Evolutionary conservation across 1,139 yeast genomes (phyloP), one percentile per base, ranked within the genome.

Genomic region (Suhomyces coccinellae): DNA sequence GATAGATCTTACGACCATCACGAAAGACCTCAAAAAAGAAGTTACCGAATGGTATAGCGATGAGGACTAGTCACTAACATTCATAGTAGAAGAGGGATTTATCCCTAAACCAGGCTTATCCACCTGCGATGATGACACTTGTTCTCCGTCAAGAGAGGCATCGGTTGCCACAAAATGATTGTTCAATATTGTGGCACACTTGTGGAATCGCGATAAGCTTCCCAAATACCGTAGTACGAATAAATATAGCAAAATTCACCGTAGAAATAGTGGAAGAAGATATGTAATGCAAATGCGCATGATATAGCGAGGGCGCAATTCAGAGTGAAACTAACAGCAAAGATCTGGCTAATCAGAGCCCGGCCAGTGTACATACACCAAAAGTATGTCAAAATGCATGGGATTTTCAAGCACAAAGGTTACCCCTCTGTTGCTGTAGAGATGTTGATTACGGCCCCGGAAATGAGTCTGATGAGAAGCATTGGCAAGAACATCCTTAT

Each of bases 31-130:
- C 17, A 32, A 40, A 14, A 41, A 30, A 24, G 54, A 50, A 32
- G 32, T 27, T 3, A n/a, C 16, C 15, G 33, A 30, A 4, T 36
- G 31, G 39, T 36, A 36, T 6, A 20, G 24, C 24, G 47, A 52
- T 26, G 57, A 54, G 36, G 56, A 51, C 16, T 55, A 52, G 43
- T 29, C 29, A 33, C 24, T 20, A 9, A 20, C 24, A 20, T 20
- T 9, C 5, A 20, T 20, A 6, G 9, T 20, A 20, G 24, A 20
- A 16, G 36, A 34, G 36, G 26, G 28, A 24, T 33, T 20, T 34
- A 24, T 24, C 29, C 14, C n/a, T 11, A 34, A 22, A 7, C 14
- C 36, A 24, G 36, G 36, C 28, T 12, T 11, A 26, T n/a, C n/a
- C n/a, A 12, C 29, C 29, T 26, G 29, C 29, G 29, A 12, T 26